phyloP scores from a whole-genome alignment of 2,329 filamentous ascomycete genomes.

The Thelonectria discophora region DNA sequence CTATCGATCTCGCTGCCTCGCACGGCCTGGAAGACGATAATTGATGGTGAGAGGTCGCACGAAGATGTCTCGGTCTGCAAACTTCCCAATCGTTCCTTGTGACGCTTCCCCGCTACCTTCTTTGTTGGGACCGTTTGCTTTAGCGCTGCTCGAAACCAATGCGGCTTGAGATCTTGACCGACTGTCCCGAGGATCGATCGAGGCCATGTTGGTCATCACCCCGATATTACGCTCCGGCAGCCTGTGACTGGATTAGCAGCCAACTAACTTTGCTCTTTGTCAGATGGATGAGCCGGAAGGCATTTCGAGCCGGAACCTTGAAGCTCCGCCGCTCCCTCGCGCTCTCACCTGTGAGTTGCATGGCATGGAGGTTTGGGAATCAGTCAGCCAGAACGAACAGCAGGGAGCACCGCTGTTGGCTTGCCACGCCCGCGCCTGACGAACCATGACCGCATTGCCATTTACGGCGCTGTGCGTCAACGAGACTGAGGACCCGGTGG shows the following conservation, averaged over 20 bases:
- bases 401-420: conserved; percentile 26
- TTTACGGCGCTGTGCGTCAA: conserved; percentile 14
- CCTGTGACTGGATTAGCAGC: neutral
- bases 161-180: neutral
- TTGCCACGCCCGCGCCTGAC: conserved; percentile 19
- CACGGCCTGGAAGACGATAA: conserved; percentile 6
- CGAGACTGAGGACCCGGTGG: conserved; percentile 8
- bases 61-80: neutral
- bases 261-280: neutral
- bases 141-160: conserved; percentile 7
- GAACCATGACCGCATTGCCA: conserved; percentile 24
- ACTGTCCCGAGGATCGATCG: conserved; percentile 3
- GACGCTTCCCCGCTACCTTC: neutral
- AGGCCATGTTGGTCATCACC: neutral
- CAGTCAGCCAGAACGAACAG: neutral
- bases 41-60: conserved; percentile 7
- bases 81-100: conserved; percentile 1
- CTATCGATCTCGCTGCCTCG: conserved; percentile 6
- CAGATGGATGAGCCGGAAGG: conserved; percentile 15
- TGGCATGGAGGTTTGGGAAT: conserved; percentile 12
- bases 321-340: conserved; percentile 11
- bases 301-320: conserved; percentile 19
- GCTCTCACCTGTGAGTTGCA: neutral
- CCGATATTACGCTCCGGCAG: neutral
- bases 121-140: neutral